Conservation (phyloP, 306 rosid species). For the Gillenia trifoliata region DNA sequence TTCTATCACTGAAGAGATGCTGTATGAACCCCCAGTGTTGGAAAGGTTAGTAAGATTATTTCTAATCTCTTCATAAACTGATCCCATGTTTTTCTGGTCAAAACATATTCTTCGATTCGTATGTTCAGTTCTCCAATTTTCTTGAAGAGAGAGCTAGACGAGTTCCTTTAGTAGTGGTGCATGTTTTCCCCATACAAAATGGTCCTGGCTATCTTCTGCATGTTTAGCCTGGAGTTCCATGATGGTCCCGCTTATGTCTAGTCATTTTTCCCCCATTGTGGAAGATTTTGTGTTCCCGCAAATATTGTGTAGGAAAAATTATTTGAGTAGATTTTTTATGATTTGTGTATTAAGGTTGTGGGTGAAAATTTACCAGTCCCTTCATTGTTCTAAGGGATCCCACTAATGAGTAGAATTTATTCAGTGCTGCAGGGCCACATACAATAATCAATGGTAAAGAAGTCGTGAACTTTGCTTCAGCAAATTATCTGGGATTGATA, state of each 20-base stretch:
- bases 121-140: neutral
- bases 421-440: conserved; percentile 98
- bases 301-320: neutral
- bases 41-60: conserved; percentile 76
- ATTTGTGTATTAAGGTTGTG: neutral
- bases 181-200: neutral
- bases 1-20: conserved; percentile 59
- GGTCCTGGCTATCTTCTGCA: neutral
- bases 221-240: neutral
- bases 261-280: neutral
- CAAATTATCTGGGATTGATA: conserved; percentile 91
- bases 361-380: neutral
- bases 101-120: neutral
- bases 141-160: neutral
- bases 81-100: neutral
- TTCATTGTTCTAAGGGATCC: conserved; percentile 1
- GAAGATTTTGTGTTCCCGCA: neutral
- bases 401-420: conserved; percentile 29
- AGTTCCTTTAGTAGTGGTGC: neutral
- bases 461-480: conserved; percentile 92
- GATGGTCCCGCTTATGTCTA: neutral
- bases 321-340: neutral
- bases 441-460: conserved; percentile 71
- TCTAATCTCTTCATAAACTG: conserved; percentile 11
- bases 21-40: conserved; percentile 73